Evolutionary conservation across 208 protist species (phyloP).

Genomic region (Trypanosoma lewisi): DNA sequence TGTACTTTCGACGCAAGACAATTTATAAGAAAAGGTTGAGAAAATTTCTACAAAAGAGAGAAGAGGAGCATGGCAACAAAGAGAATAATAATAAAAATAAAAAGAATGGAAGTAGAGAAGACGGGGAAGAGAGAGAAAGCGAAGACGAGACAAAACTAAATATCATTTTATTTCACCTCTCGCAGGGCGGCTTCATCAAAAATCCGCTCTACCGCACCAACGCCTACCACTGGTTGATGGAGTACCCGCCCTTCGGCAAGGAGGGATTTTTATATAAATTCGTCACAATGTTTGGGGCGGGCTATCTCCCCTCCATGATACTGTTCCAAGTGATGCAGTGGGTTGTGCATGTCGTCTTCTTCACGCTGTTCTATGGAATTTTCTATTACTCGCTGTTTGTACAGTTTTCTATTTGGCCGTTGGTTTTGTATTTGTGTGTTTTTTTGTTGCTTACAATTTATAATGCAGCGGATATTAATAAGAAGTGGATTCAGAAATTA

Average conservation of each 20-base stretch:
- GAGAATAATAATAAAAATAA: no score
- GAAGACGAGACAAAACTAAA: constrained; percentile 37
- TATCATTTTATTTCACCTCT: constrained; percentile 24
- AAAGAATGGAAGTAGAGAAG: no score
- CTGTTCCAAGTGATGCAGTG: constrained; percentile 55
- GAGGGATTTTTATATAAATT: constrained; percentile 53
- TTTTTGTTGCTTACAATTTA: constrained; percentile 50
- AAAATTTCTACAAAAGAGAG: constrained; percentile 25
- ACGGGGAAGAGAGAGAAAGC: no score
- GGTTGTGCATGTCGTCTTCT: constrained; percentile 48
- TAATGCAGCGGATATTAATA: constrained; percentile 52
- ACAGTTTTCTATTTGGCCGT: constrained; percentile 38
- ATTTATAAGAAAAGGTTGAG: constrained; percentile 24
- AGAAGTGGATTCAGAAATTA: constrained; percentile 54
- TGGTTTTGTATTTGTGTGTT: constrained; percentile 34
- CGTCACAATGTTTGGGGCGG: constrained; percentile 41
- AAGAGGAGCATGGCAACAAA: no score
- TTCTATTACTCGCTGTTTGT: constrained; percentile 52
- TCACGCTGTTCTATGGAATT: constrained; percentile 39
- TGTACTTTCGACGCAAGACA: constrained; percentile 29
- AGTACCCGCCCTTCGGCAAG: constrained; percentile 51
- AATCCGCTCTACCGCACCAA: constrained; percentile 50
- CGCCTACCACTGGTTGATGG: constrained; percentile 75
- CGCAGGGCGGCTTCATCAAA: constrained; percentile 32
- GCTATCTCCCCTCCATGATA: constrained; percentile 44